Conservation (phyloP, 2,329 filamentous ascomycete genomes). For the Cadophora sp. region DNA sequence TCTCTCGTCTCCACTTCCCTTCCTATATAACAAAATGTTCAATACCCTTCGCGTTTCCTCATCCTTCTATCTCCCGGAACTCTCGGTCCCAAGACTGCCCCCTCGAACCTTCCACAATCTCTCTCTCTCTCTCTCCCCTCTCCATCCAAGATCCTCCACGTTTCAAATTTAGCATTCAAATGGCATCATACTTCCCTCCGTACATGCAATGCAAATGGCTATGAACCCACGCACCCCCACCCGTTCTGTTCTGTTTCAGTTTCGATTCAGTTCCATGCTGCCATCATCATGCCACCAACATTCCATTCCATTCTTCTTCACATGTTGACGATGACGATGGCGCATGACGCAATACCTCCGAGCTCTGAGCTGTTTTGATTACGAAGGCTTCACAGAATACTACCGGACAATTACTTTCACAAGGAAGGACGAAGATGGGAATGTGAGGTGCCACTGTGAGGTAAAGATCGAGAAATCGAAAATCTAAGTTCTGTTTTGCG, state of each 20-base stretch:
- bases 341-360: neutral
- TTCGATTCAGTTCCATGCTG: neutral
- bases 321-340: neutral
- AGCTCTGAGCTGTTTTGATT: too few species aligned
- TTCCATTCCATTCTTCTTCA: neutral
- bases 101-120: neutral
- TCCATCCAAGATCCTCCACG: slow-evolving; percentile 3
- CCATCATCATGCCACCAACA: neutral
- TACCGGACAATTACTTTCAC: too few species aligned
- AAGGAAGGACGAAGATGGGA: too few species aligned
- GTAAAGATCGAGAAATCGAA: too few species aligned
- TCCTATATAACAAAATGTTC: neutral
- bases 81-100: neutral
- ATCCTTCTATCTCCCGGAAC: neutral
- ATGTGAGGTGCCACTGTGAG: too few species aligned
- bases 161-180: neutral
- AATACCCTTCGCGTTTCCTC: too few species aligned
- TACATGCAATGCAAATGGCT: too few species aligned
- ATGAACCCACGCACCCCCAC: neutral
- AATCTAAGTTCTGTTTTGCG: too few species aligned
- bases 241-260: neutral
- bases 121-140: too few species aligned
- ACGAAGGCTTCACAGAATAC: too few species aligned
- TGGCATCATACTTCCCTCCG: neutral
- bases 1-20: neutral